Evolutionary conservation across 768 basidiomycete genomes (phyloP).

Genomic region (Pulveroboletus sp.): DNA sequence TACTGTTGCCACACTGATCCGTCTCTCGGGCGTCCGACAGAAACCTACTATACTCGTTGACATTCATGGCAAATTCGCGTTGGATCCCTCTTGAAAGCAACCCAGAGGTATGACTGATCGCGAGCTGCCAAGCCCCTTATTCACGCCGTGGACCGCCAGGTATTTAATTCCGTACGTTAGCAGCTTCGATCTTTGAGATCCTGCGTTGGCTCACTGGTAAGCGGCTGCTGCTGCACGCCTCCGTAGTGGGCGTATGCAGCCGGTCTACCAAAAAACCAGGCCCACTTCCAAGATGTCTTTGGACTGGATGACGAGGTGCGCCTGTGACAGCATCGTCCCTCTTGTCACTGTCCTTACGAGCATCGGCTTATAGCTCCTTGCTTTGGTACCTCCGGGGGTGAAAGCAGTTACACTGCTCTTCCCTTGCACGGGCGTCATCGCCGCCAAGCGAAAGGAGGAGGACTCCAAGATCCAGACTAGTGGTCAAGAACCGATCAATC

Average conservation of each 20-base stretch:
- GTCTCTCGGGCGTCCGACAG: neutral
- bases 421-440: slow-evolving; percentile 54
- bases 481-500: slow-evolving; percentile 48
- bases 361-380: slow-evolving; percentile 49
- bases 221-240: neutral
- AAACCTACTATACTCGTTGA: neutral
- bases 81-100: slow-evolving; percentile 86
- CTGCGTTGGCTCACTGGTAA: neutral
- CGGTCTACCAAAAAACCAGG: slow-evolving; percentile 48
- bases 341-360: neutral
- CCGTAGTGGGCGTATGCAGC: slow-evolving; percentile 68
- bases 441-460: slow-evolving; percentile 51
- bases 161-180: slow-evolving; percentile 28
- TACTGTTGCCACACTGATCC: neutral
- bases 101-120: slow-evolving; percentile 40
- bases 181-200: neutral
- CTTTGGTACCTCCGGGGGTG: slow-evolving; percentile 64
- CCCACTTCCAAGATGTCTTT: slow-evolving; percentile 65
- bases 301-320: slow-evolving; percentile 65
- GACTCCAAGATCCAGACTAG: slow-evolving; percentile 49
- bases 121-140: neutral
- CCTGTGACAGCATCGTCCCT: neutral
- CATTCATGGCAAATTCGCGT: slow-evolving; percentile 26
- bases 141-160: slow-evolving; percentile 13
- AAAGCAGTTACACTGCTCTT: slow-evolving; percentile 86